Percentiles rank a stretch among this genome's conserved stretches.
phyloP scores from a whole-genome alignment of 225 moss, liverwort and hornwort genomes.

The Neckera pumila region DNA sequence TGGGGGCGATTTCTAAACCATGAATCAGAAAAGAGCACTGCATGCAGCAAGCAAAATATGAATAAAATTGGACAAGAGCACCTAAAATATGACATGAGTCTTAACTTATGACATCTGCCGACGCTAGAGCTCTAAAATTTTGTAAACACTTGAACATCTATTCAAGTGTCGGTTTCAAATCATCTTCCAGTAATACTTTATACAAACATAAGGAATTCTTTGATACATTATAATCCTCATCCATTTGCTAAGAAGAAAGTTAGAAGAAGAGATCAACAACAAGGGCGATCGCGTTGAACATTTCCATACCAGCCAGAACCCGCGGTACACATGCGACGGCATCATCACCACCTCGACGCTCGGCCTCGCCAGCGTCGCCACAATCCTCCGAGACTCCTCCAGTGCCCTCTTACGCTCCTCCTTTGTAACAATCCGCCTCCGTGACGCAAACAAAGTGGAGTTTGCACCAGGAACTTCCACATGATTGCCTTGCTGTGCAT shows the following conservation, averaged over 20 bases:
- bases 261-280: background rate
- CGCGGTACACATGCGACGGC: conserved; percentile 38
- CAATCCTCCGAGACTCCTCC: background rate
- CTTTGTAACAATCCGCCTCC: conserved; percentile 12
- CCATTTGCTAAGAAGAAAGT: background rate
- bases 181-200: background rate
- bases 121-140: background rate
- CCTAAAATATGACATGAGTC: background rate
- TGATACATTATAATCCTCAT: background rate
- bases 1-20: background rate
- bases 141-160: background rate
- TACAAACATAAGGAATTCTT: background rate
- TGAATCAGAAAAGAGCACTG: background rate
- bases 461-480: background rate
- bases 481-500: background rate
- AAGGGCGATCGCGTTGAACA: background rate
- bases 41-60: background rate
- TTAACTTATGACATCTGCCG: background rate
- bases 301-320: conserved; percentile 21
- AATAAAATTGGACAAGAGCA: background rate
- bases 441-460: background rate
- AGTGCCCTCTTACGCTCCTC: conserved; percentile 6
- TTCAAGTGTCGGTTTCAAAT: background rate
- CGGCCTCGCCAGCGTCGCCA: background rate
- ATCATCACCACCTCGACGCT: conserved; percentile 14